phyloP scores from a whole-genome alignment of 805 yeast species.

The Myxozyma sirexii region DNA sequence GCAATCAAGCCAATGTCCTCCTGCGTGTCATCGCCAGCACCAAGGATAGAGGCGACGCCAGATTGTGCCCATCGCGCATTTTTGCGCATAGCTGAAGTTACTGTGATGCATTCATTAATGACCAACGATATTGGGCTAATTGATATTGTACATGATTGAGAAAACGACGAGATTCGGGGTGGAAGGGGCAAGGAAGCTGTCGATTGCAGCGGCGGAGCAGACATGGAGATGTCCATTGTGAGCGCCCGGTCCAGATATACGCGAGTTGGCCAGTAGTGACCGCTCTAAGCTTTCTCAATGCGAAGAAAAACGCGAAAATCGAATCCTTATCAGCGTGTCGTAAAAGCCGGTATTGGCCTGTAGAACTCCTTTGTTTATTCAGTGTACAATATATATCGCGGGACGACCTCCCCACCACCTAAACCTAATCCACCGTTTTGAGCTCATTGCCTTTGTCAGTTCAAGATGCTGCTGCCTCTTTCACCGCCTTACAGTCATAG shows the following conservation, averaged over 20 bases:
- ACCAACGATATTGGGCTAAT: constrained; percentile 81
- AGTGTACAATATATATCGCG: neutral
- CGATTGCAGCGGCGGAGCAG: constrained; percentile 4
- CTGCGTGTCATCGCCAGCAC: constrained; percentile 53
- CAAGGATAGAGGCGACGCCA: constrained; percentile 83
- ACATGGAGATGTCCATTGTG: constrained; percentile 1
- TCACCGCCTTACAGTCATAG: no score
- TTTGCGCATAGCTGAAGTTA: constrained; percentile 88
- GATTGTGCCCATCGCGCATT: constrained; percentile 73
- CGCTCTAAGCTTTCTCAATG: neutral
- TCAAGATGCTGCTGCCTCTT: no score
- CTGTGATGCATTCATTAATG: constrained; percentile 82
- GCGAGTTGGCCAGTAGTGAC: neutral
- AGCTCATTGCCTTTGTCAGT: no score
- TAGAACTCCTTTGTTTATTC: neutral
- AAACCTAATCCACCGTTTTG: neutral
- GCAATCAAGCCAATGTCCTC: constrained; percentile 48
- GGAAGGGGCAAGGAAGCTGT: constrained; percentile 17
- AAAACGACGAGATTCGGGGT: constrained; percentile 28
- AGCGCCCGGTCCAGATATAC: neutral
- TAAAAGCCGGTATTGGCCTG: neutral
- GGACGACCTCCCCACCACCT: neutral
- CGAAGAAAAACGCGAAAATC: neutral
- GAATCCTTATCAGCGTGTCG: neutral
- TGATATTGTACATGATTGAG: constrained; percentile 43